These are phyloP conservation scores for Schwanniomyces yamadae DNA, from an alignment of 805 yeast species.

Conservation along the genomic window DNA sequence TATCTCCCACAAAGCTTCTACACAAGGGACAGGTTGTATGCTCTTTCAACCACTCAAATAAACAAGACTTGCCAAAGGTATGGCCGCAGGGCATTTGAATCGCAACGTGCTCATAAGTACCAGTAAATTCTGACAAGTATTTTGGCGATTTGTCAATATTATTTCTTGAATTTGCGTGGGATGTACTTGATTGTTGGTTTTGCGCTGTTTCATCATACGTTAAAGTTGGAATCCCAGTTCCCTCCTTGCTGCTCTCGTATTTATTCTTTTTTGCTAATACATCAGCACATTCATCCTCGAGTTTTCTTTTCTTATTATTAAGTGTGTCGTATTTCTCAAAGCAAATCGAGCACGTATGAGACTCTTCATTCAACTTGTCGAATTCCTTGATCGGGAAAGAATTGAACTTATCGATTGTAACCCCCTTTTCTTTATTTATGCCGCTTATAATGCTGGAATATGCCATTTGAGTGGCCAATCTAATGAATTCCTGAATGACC, in stretches of 20 bases:
- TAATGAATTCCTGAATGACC: conserved; percentile 56
- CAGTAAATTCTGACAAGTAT: conserved; percentile 19
- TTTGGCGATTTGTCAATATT: conserved; percentile 5
- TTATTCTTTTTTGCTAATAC: no score
- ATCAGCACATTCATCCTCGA: no score
- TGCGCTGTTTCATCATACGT: no score
- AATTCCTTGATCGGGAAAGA: conserved; percentile 39
- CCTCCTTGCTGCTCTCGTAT: no score
- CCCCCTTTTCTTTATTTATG: conserved; percentile 50
- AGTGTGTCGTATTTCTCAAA: conserved; percentile 45
- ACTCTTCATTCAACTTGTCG: conserved; percentile 2
- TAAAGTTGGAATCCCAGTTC: no score
- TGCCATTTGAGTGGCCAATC: conserved; percentile 70
- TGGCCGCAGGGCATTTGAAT: conserved; percentile 83
- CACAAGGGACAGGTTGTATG: conserved; percentile 86
- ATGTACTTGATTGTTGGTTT: no score
- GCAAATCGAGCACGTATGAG: conserved; percentile 58
- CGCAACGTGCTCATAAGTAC: conserved; percentile 53
- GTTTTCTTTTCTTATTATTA: conserved; percentile 5
- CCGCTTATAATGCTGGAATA: conserved; percentile 58
- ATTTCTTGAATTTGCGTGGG: neutral
- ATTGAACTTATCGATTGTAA: conserved; percentile 52
- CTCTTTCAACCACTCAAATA: conserved; percentile 75
- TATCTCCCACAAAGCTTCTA: conserved; percentile 49
- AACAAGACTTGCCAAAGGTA: conserved; percentile 81